Percentiles rank a stretch among this genome's conserved stretches.
phyloP scores from a whole-genome alignment of 78 protist species.

The Cavenderia fasciculata region DNA sequence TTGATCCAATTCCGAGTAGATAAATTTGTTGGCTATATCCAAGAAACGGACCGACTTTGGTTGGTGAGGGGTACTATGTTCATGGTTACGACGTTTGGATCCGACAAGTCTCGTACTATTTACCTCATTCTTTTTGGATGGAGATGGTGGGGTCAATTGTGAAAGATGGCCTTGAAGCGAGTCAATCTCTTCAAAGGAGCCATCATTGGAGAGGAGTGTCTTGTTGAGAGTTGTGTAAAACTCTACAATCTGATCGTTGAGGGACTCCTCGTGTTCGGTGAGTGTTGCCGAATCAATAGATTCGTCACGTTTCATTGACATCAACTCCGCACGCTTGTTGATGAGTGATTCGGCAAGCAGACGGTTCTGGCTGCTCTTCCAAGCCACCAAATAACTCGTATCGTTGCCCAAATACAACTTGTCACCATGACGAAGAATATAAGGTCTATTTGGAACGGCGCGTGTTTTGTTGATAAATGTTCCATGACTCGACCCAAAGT shows the following conservation, averaged over 20 bases:
- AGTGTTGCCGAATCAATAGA: neutral
- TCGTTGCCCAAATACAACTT: slow-evolving; percentile 40
- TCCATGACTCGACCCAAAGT: slow-evolving; percentile 48
- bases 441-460: slow-evolving; percentile 6
- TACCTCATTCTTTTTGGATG: neutral
- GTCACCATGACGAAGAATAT: slow-evolving; percentile 21
- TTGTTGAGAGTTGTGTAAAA: slow-evolving; percentile 5
- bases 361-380: neutral
- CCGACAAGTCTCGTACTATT: too few relatives aligned
- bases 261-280: slow-evolving; percentile 1
- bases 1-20: neutral
- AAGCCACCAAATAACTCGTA: slow-evolving; percentile 11
- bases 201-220: neutral
- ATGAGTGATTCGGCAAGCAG: neutral
- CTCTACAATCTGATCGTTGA: neutral
- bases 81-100: neutral
- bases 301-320: neutral
- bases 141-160: neutral
- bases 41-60: neutral
- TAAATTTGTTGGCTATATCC: neutral
- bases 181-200: neutral
- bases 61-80: neutral
- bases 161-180: neutral
- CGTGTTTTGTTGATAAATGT: slow-evolving; percentile 24
- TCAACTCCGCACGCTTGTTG: neutral